Base-by-base conservation (phyloP, 73 alveolate species). In the Diophrys appendiculata region DNA sequence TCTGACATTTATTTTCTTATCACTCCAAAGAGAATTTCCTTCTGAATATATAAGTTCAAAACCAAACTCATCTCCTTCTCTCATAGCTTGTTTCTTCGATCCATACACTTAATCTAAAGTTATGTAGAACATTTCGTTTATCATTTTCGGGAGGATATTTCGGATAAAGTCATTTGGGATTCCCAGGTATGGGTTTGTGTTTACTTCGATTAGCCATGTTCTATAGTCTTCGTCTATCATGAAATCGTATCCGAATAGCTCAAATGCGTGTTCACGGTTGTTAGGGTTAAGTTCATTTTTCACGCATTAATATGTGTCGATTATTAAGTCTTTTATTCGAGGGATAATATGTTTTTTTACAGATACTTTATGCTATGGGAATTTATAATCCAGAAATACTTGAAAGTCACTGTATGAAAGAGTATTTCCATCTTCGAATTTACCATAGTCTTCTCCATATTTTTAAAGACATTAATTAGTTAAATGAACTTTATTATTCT, bases 381-480 rank as follows among this genome's bases (percentile, higher is more conserved):
- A 88, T 13, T 82, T 78, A 53, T 78, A 72, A 71, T 90, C 92
- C 54, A 94, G 84, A 69, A 77, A 87, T 22, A 83, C 68, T 80
- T 95, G 89, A 35, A 92, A 81, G 13, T 69, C 90, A 33, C 90
- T 86, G 60, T 76, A 90, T 54, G 95, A 78, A 0, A 95, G 89
- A 72, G 96, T 95, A 78, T 95, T 95, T 34, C 99, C 99, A 33
- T 88, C 88, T 72, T 95, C 99, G 77, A 73, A 89, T 67, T 65
- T 87, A 32, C 95, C 94, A 88, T 92, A 95, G 34, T 77, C 72
- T 0, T 74, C 81, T 60, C 91, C 83, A 72, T 87, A 69, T 82
- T 93, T 90, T 83, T 95, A 91, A 29, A 93, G 90, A 25, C 97
- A 87, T 82, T 94, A 84, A 82, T 95, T 95, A 24, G 99, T 95